phyloP scores from a whole-genome alignment of 2,329 filamentous ascomycete genomes.

The Orbilia quercus region DNA sequence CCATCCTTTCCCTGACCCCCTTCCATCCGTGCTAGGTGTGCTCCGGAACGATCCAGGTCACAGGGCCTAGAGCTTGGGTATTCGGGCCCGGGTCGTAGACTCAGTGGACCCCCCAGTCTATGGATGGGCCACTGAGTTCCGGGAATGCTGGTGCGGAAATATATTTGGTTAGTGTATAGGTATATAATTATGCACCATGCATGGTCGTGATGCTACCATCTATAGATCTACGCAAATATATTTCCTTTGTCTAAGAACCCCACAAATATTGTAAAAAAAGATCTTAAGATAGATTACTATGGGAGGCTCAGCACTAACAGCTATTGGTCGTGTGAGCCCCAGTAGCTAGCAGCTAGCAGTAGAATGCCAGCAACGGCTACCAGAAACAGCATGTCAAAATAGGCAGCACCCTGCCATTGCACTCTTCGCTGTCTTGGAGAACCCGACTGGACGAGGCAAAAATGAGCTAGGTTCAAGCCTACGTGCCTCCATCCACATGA shows the following conservation, averaged over 20 bases:
- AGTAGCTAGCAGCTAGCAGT: too few relatives aligned
- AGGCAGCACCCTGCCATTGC: constrained; percentile 26
- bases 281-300: constrained; percentile 28
- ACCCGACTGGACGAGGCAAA: constrained; percentile 10
- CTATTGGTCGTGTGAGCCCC: constrained; percentile 9
- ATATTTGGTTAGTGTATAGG: too few relatives aligned
- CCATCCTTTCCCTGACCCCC: neutral
- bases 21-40: neutral
- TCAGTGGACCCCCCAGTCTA: neutral
- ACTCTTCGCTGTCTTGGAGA: constrained; percentile 15
- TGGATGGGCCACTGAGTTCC: neutral
- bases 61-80: constrained; percentile 17
- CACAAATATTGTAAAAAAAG: constrained; percentile 4
- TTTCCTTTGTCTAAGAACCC: neutral
- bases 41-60: neutral
- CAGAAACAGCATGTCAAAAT: constrained; percentile 27
- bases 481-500: neutral
- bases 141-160: too few relatives aligned
- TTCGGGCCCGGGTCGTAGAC: constrained; percentile 5
- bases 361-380: neutral
- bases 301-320: constrained; percentile 33
- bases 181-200: neutral
- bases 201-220: neutral
- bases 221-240: constrained; percentile 27
- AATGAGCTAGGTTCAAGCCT: constrained; percentile 18